Evolutionary conservation across 2,329 filamentous ascomycete species (phyloP).

Genomic region (Zymoseptoria pseudotritici): DNA sequence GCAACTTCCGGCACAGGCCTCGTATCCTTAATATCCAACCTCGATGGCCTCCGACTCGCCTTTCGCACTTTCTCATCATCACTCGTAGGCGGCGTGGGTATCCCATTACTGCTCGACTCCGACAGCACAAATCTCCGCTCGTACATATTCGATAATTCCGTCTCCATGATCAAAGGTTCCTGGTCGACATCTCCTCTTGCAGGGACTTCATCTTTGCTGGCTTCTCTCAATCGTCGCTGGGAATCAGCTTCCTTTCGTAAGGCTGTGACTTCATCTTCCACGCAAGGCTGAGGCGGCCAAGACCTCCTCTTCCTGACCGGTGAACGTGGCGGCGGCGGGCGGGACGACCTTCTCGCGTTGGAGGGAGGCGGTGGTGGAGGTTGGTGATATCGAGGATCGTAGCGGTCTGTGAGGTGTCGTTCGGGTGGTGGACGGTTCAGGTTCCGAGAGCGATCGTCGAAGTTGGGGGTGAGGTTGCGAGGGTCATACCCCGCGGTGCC

Average conservation of each 20-base stretch:
- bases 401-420: conserved; percentile 24
- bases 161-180: conserved; percentile 57
- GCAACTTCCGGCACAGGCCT: conserved; percentile 33
- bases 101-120: conserved; percentile 12
- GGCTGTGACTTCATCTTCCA: conserved; percentile 61
- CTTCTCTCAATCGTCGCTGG: conserved; percentile 27
- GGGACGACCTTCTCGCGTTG: not conserved
- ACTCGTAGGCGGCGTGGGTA: conserved; percentile 30
- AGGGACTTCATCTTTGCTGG: conserved; percentile 48
- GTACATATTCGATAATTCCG: conserved; percentile 28
- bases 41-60: conserved; percentile 24
- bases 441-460: conserved; percentile 10
- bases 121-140: conserved; percentile 59
- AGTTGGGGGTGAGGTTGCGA: conserved; percentile 16
- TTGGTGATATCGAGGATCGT: conserved; percentile 29
- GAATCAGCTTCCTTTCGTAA: conserved; percentile 53
- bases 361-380: conserved; percentile 22
- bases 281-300: conserved; percentile 56
- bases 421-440: conserved; percentile 7
- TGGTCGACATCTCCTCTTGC: conserved; percentile 62
- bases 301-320: conserved; percentile 19
- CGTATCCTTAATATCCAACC: conserved; percentile 29
- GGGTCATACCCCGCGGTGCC: not conserved
- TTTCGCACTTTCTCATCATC: conserved; percentile 31
- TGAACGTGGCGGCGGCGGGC: conserved; percentile 16